Percentiles rank a stretch among this genome's conserved stretches.
These are phyloP conservation scores for Tricholomella constricta DNA, from an alignment of 768 basidiomycete genomes.

Conservation along the genomic window DNA sequence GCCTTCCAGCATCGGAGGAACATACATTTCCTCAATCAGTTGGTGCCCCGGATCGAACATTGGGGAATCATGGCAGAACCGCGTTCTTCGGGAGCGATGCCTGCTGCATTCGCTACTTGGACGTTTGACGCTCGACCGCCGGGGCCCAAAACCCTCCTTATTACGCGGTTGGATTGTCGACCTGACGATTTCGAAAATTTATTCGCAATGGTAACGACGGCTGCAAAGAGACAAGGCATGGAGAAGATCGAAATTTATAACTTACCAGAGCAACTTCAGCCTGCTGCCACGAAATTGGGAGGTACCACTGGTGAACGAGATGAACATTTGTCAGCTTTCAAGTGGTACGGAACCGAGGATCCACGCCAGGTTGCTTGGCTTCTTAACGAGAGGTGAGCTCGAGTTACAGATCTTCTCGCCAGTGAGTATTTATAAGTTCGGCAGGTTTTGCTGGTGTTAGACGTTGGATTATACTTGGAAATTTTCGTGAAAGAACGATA, in stretches of 20 bases:
- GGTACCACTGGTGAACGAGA: conserved; percentile 33
- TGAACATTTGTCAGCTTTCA: conserved; percentile 45
- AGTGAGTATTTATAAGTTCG: background rate
- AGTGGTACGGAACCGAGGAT: conserved; percentile 48
- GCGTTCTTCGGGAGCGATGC: background rate
- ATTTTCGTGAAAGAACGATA: too few species aligned
- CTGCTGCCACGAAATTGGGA: conserved; percentile 27
- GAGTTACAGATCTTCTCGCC: background rate
- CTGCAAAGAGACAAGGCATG: conserved; percentile 36
- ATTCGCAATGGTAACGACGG: conserved; percentile 33
- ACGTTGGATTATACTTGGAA: background rate
- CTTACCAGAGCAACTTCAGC: conserved; percentile 34
- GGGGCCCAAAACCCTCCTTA: conserved; percentile 36
- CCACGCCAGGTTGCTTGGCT: conserved; percentile 41
- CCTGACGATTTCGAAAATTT: conserved; percentile 35
- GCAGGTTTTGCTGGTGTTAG: conserved; percentile 46
- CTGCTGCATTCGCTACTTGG: conserved; percentile 43
- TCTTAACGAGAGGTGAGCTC: conserved; percentile 49
- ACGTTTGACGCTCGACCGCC: conserved; percentile 37
- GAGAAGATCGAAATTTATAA: conserved; percentile 51
- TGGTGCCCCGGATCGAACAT: conserved; percentile 18
- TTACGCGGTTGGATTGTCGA: conserved; percentile 43
- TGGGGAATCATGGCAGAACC: conserved; percentile 32
- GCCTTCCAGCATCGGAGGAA: conserved; percentile 41
- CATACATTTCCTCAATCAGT: conserved; percentile 22